Percentiles rank a stretch among this genome's conserved stretches.
Evolutionary conservation across 148 eudicot species (phyloP).

Genomic region (Chenopodium formosanum): DNA sequence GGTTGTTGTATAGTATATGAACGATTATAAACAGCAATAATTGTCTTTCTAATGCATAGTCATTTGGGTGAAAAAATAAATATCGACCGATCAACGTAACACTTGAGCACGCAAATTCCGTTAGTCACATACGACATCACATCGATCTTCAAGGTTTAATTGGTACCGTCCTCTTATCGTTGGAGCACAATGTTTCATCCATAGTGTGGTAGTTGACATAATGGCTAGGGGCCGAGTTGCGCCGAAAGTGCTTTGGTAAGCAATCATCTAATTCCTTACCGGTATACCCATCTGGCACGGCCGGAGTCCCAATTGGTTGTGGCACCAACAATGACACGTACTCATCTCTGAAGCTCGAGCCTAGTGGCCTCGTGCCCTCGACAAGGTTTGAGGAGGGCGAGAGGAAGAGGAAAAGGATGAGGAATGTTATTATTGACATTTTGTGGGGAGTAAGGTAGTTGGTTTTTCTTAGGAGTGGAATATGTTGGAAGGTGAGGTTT

Average conservation of each 20-base stretch:
- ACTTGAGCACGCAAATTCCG: not conserved
- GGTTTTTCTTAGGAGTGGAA: not conserved
- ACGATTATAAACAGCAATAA: not conserved
- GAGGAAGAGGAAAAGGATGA: conserved; percentile 14
- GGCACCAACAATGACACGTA: not conserved
- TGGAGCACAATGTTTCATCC: conserved; percentile 25
- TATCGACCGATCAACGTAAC: not conserved
- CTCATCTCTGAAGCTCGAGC: not conserved
- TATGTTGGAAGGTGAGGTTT: not conserved
- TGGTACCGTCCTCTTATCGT: not conserved
- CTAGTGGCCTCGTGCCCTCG: conserved; percentile 17
- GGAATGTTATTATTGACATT: conserved; percentile 16
- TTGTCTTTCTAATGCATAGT: not conserved
- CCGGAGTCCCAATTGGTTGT: not conserved
- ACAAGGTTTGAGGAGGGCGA: not conserved
- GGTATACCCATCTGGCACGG: not conserved
- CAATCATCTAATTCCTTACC: conserved; percentile 28
- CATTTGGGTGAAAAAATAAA: not conserved
- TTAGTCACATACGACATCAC: too few species aligned
- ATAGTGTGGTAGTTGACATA: conserved; percentile 13
- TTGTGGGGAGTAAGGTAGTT: not conserved
- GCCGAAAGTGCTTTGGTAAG: conserved; percentile 28
- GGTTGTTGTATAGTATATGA: not conserved
- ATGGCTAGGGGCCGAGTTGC: conserved; percentile 29
- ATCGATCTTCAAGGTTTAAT: conserved; percentile 8